Evolutionary conservation across 2,329 filamentous ascomycete species (phyloP).

Genomic region (Meredithiella fracta): DNA sequence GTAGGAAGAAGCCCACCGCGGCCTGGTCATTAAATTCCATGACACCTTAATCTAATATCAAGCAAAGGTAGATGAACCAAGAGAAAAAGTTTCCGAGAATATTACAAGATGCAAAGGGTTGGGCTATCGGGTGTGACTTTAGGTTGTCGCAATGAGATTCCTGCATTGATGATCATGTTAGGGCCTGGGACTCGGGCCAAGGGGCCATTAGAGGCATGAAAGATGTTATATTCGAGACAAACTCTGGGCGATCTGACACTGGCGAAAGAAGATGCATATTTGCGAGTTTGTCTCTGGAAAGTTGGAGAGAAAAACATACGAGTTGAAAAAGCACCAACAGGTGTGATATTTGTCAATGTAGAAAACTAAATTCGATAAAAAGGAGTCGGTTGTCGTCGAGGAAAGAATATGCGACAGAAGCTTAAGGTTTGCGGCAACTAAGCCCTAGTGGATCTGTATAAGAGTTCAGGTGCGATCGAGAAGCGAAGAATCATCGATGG

Average conservation of each 20-base stretch:
- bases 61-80: neutral
- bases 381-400: no score
- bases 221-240: neutral
- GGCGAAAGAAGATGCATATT: neutral
- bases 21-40: neutral
- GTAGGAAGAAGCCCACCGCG: no score
- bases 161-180: neutral
- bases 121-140: neutral
- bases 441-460: no score
- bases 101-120: no score
- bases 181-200: neutral
- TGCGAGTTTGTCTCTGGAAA: neutral
- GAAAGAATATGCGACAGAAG: no score
- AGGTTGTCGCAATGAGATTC: neutral
- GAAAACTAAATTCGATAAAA: no score
- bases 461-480: no score
- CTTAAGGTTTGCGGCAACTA: no score
- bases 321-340: no score
- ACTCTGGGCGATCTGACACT: neutral
- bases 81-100: neutral
- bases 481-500: no score
- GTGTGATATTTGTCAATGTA: no score
- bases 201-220: neutral
- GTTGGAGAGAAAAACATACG: neutral
- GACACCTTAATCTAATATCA: neutral